Conservation (phyloP, 2,329 filamentous ascomycete genomes). For the Pyricularia sp. region DNA sequence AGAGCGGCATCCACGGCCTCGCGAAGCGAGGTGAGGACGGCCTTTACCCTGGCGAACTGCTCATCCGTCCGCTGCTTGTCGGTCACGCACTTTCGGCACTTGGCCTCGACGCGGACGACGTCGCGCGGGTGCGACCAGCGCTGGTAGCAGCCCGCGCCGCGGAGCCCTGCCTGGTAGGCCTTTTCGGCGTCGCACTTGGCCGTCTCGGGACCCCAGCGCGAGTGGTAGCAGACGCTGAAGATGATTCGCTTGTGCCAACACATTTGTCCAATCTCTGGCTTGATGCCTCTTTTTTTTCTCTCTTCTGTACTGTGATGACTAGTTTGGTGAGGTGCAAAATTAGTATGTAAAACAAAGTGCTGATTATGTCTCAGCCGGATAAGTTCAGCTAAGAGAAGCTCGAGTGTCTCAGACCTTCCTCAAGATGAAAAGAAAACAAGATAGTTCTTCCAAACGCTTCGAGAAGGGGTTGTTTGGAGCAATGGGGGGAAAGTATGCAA, state of each 20-base stretch:
- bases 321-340: neutral
- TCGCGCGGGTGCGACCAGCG: constrained; percentile 2
- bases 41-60: constrained; percentile 1
- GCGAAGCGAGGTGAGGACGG: neutral
- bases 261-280: neutral
- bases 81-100: neutral
- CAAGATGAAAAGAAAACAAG: neutral
- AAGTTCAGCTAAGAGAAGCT: neutral
- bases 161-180: neutral
- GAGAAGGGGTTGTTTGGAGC: neutral
- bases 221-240: neutral
- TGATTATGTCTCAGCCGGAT: neutral
- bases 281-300: no score
- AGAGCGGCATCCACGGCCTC: neutral
- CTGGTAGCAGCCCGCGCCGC: neutral
- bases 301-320: neutral
- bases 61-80: neutral
- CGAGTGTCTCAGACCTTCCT: neutral
- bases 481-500: neutral
- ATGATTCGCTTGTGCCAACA: constrained; percentile 1
- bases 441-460: neutral
- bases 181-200: neutral
- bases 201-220: neutral
- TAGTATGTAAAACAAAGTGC: neutral
- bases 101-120: neutral